Evolutionary conservation across 345 rosid species (phyloP), one percentile per base, ranked within the genome.

Genomic region (Toxicodendron radicans): DNA sequence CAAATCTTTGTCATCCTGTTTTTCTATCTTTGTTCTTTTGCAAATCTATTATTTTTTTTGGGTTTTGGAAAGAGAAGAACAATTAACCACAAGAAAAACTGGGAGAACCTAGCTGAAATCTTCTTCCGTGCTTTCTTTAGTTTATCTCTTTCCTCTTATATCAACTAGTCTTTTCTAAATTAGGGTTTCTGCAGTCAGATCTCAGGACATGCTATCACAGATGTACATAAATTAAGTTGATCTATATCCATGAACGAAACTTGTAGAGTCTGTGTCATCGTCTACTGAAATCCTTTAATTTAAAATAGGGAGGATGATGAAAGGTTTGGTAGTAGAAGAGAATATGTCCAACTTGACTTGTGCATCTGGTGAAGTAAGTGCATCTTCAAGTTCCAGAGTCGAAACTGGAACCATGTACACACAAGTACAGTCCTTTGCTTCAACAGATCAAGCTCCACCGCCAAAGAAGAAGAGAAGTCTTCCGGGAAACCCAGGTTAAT

Each of bases 361-460:
- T 71, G 86, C 94, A 71, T 86, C 91, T 67, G 89, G 93, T 59
- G 93, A 90, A 78, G 81, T 85, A 66, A 84, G 88, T 85, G 91
- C 83, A 72, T 85, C 92, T 78, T 79, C 90, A 16, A 87, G 84
- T 27, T 71, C 82, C 70, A 83, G 87, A 82, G 81, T 80, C 71
- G 85, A 80, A 76, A 48, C 57, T 71, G 81, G 35, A 53, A 72
- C 77, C 77, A 20, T 79, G 51, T 69, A 78, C 72, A 71, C 79
- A 27, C 83, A 70, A 38, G 9, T n/a, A n/a, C n/a, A n/a, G n/a
- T n/a, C n/a, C n/a, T n/a, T n/a, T n/a, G n/a, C 82, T 77, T 74
- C 91, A 53, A 9, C 87, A 72, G 79, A 76, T 71, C 81, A 82
- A 72, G 78, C 76, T 45, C 73, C 85, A 68, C 74, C 80, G 6